Evolutionary conservation across 441 rosid genomes (phyloP).

Genomic region (Lepidium campestre): DNA sequence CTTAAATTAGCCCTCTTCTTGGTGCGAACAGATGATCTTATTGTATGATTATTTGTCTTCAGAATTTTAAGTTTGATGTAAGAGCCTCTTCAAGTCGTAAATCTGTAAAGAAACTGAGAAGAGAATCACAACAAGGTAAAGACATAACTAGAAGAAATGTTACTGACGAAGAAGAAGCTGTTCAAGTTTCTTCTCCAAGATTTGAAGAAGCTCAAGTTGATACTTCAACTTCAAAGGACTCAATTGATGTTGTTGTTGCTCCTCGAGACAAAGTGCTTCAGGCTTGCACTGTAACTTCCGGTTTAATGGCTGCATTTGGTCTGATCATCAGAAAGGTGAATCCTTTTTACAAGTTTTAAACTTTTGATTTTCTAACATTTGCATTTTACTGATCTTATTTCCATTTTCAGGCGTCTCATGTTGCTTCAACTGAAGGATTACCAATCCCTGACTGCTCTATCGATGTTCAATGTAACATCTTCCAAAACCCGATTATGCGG

Average conservation of each 20-base stretch:
- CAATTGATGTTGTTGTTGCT: slow-evolving; percentile 28
- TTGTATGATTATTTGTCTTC: slow-evolving; percentile 1
- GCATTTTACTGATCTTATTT: background rate
- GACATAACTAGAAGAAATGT: slow-evolving; percentile 10
- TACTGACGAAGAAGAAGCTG: slow-evolving; percentile 24
- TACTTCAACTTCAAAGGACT: slow-evolving; percentile 18
- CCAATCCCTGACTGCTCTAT: slow-evolving; percentile 60
- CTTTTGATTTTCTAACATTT: background rate
- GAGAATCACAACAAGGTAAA: slow-evolving; percentile 26
- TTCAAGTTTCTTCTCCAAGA: slow-evolving; percentile 24
- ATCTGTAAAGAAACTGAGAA: slow-evolving; percentile 41
- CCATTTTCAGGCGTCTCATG: slow-evolving; percentile 64
- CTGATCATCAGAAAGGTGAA: slow-evolving; percentile 59
- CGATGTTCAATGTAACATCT: slow-evolving; percentile 54
- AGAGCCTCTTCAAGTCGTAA: slow-evolving; percentile 42
- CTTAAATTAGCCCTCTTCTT: background rate
- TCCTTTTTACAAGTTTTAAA: background rate
- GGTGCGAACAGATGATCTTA: background rate
- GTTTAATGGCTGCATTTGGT: slow-evolving; percentile 63
- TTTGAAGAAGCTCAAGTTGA: slow-evolving; percentile 24
- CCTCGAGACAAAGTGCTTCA: slow-evolving; percentile 69
- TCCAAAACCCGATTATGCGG: background rate
- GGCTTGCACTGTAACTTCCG: slow-evolving; percentile 70
- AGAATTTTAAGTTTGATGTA: slow-evolving; percentile 30
- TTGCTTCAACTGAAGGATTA: slow-evolving; percentile 65